Evolutionary conservation across 2,329 filamentous ascomycete genomes (phyloP).

Genomic region (Penicillium freii): DNA sequence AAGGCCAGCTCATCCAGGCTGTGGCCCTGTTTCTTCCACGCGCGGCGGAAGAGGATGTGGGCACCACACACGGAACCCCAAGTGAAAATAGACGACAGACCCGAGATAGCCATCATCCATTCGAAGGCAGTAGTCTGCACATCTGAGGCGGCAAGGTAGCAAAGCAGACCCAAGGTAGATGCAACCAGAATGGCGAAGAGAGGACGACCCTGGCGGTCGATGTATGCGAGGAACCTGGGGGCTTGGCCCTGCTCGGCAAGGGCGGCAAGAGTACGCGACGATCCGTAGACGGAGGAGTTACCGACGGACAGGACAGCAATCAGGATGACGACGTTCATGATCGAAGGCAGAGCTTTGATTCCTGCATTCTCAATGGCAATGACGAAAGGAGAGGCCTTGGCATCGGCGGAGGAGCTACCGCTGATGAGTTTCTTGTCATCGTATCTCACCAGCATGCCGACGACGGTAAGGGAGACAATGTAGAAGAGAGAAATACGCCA

Average conservation of each 20-base stretch:
- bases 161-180: slow-evolving; percentile 67
- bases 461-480: slow-evolving; percentile 73
- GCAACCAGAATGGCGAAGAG: slow-evolving; percentile 69
- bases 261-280: slow-evolving; percentile 83
- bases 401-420: slow-evolving; percentile 58
- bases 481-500: slow-evolving; percentile 94
- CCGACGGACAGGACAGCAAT: slow-evolving; percentile 87
- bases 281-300: slow-evolving; percentile 88
- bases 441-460: slow-evolving; percentile 80
- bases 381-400: slow-evolving; percentile 83
- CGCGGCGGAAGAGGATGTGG: slow-evolving; percentile 85
- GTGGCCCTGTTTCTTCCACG: slow-evolving; percentile 70
- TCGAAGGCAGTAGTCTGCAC: slow-evolving; percentile 64
- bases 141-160: slow-evolving; percentile 69
- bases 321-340: slow-evolving; percentile 95
- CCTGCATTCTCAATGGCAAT: slow-evolving; percentile 85
- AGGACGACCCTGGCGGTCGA: slow-evolving; percentile 78
- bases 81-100: slow-evolving; percentile 70
- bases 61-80: slow-evolving; percentile 84
- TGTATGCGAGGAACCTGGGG: slow-evolving; percentile 72
- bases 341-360: slow-evolving; percentile 74
- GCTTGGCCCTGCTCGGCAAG: slow-evolving; percentile 85
- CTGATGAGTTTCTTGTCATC: slow-evolving; percentile 63
- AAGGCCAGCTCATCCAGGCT: slow-evolving; percentile 77
- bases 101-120: slow-evolving; percentile 77